Percentiles rank a stretch among this genome's conserved stretches.
Conservation (phyloP, 305 asterid species). For the Plantago rigida region DNA sequence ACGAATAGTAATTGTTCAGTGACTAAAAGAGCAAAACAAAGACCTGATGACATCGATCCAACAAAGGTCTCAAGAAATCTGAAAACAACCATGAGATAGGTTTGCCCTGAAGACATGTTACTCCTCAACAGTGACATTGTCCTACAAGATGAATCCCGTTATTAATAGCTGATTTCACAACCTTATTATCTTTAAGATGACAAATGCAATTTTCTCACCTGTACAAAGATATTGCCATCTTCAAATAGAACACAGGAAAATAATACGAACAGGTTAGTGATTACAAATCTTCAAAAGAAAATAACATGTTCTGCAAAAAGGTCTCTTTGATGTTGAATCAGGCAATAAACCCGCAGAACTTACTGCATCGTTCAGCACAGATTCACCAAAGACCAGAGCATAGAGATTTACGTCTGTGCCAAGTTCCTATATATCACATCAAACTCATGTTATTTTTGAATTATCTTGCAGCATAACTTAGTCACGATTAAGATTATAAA, state of each 20-base stretch:
- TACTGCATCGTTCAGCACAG: conserved; percentile 97
- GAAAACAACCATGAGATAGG: conserved; percentile 67
- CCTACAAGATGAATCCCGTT: conserved; percentile 38
- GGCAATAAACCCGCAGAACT: conserved; percentile 24
- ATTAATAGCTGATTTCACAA: conserved; percentile 23
- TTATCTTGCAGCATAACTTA: no score
- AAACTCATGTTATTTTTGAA: no score
- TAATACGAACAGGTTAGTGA: conserved; percentile 25
- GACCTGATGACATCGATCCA: conserved; percentile 96
- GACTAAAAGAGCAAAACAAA: conserved; percentile 24
- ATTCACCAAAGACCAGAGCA: conserved; percentile 94
- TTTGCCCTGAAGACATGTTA: conserved; percentile 52
- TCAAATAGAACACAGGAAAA: conserved; percentile 35
- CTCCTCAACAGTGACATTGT: conserved; percentile 92
- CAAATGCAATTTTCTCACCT: conserved; percentile 47
- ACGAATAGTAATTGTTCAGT: no score
- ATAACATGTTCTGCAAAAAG: conserved; percentile 18
- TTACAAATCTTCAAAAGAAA: conserved; percentile 19
- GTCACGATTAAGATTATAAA: no score
- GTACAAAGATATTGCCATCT: conserved; percentile 98
- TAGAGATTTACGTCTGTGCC: conserved; percentile 88
- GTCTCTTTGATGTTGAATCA: not conserved
- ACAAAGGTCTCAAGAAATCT: conserved; percentile 93
- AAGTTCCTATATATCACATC: conserved; percentile 51
- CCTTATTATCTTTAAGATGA: conserved; percentile 23